Base-by-base conservation (phyloP, 2,329 filamentous ascomycete species). In the Macrophomina pseudophaseolina region DNA sequence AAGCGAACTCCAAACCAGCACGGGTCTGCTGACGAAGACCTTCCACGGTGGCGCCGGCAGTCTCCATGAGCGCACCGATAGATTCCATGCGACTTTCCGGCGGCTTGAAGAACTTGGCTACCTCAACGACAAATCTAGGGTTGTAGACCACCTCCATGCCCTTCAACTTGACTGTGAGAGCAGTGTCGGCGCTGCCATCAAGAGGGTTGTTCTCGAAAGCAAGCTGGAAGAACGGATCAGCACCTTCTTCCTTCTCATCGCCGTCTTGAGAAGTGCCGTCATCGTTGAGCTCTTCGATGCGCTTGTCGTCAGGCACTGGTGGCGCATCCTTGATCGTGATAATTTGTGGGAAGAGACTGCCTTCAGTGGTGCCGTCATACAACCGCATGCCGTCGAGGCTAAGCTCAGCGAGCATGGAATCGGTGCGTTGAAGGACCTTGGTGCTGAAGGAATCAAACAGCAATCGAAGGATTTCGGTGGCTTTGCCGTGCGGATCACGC, bases 41-140 rank as follows among this genome's bases (percentile, higher is more conserved):
- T 79, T 99, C 94, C 0, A 99, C 94, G 0, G 95, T 99, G 1
- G 94, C 94, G 30, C 95, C 94, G 5, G 95, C 95, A 54, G 91
- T 93, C 78, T 99, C 96, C 89, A 99, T 92, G 66, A 99, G 85
- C 1, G 95, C 96, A 12, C 89, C 91, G 72, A 99, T 97, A 9
- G 95, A 99, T 75, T 99, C 95, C 94, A 99, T 97, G 76, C 99
- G 96, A 60, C 94, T 87, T 77, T 97, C 94, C 0, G 95, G 96
- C 0, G 95, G 95, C 69, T 94, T 91, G 83, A 99, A 99, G 82
- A 99, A 99, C 72, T 93, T 93, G 64, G 90, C 92, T 46, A 98
- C 88, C 58, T 95, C 94, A 5, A 97, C 89, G 0, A 98, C 85
- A 71, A 98, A 96, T 70, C 90, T 92, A 0, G 96, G 95, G 72